Evolutionary conservation across 139 green algal genomes (phyloP).

Genomic region (Tetratostichococcus sp.): DNA sequence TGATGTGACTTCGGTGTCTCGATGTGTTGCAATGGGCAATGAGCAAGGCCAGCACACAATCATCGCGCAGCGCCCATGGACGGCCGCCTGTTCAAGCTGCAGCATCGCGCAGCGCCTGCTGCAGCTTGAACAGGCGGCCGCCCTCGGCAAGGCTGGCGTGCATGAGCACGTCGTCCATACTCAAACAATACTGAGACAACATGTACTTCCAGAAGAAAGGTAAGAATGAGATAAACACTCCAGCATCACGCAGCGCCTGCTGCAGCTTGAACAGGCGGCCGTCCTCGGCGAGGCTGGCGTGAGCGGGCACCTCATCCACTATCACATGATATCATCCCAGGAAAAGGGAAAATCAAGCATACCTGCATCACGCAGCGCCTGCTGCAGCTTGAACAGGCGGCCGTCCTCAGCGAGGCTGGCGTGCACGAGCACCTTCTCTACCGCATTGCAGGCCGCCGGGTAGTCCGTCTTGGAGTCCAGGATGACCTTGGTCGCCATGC

Average conservation of each 20-base stretch:
- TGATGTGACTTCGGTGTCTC: too few species aligned
- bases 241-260: conserved; percentile 48
- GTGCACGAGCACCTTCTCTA: conserved; percentile 91
- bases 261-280: conserved; percentile 31
- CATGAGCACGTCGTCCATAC: conserved; percentile 90
- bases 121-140: conserved; percentile 24
- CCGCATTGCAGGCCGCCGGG: conserved; percentile 96
- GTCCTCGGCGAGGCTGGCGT: conserved; percentile 43
- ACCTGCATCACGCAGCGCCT: conserved; percentile 53
- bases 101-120: conserved; percentile 47
- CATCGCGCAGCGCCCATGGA: too few species aligned
- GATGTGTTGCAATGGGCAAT: too few species aligned
- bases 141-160: conserved; percentile 50
- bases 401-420: conserved; percentile 36
- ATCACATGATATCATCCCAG: too few species aligned
- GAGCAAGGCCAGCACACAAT: too few species aligned
- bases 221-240: conserved; percentile 5
- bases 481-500: conserved; percentile 52
- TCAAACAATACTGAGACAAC: too few species aligned
- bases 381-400: conserved; percentile 23
- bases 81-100: conserved; percentile 14
- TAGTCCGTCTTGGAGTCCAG: conserved; percentile 96
- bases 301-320: conserved; percentile 90
- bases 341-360: neutral
- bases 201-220: too few species aligned